A percentile compares a stretch with the other conserved stretches of the same genome.
Conservation (phyloP, 495 filamentous ascomycete species). For the Trypethelium eluteriae region DNA sequence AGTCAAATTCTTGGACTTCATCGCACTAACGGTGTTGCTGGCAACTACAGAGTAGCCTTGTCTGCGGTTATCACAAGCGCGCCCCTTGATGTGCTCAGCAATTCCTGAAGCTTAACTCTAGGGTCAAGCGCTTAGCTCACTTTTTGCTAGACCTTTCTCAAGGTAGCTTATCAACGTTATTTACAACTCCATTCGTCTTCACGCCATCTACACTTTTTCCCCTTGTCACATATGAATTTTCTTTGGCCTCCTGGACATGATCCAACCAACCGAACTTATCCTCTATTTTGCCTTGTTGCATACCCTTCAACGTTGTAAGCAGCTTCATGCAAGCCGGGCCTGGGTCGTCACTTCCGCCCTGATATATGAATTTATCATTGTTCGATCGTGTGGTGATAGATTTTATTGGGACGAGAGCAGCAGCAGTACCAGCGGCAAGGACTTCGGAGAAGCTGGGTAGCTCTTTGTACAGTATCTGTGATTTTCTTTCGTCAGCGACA, state of each 20-base stretch:
- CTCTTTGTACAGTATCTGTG: constrained; percentile 69
- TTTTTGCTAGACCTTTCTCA: not conserved
- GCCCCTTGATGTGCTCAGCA: not conserved
- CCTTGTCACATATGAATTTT: constrained; percentile 19
- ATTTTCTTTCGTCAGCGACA: not conserved
- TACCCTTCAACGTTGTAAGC: constrained; percentile 67
- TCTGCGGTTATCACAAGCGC: not conserved
- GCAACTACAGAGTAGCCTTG: not conserved
- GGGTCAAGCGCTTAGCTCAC: not conserved
- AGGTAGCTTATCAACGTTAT: constrained; percentile 11
- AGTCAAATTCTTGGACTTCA: not conserved
- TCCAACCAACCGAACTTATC: constrained; percentile 71
- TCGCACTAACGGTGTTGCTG: not conserved
- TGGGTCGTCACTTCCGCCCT: constrained; percentile 46
- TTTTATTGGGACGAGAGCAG: constrained; percentile 80
- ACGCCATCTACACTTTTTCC: constrained; percentile 11
- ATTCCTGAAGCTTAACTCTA: not conserved
- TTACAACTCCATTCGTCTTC: constrained; percentile 9
- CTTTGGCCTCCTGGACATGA: constrained; percentile 41
- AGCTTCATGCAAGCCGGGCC: constrained; percentile 64
- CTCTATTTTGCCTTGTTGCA: constrained; percentile 69
- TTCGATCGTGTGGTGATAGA: constrained; percentile 67
- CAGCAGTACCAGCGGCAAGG: constrained; percentile 86
- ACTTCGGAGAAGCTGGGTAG: constrained; percentile 71
- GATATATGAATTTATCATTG: constrained; percentile 52